Conservation (phyloP, 2,329 filamentous ascomycete species). For the Ceratocystis albifundus region DNA sequence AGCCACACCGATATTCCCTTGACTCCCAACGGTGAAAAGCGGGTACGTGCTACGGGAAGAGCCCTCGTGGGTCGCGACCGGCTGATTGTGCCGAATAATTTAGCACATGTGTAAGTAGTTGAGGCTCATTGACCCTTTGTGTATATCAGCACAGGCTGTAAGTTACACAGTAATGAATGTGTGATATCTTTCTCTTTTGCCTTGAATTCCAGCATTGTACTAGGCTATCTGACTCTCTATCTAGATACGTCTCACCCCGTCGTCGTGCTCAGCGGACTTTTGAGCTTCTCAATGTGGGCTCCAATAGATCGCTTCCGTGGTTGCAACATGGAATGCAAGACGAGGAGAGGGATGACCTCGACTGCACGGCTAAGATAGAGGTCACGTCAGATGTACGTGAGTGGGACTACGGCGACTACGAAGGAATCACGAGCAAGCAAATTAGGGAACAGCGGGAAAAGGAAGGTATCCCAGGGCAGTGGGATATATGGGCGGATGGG, state of each 20-base stretch:
- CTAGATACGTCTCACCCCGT: slow-evolving; percentile 73
- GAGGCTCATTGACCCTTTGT: neutral
- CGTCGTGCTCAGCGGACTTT: slow-evolving; percentile 79
- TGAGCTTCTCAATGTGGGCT: slow-evolving; percentile 68
- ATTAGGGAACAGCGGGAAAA: slow-evolving; percentile 49
- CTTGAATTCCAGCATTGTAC: neutral
- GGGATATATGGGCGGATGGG: slow-evolving; percentile 87
- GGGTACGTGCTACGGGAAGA: slow-evolving; percentile 63
- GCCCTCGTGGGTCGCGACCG: slow-evolving; percentile 76
- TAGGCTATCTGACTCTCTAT: neutral
- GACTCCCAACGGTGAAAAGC: slow-evolving; percentile 67
- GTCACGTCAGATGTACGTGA: slow-evolving; percentile 64
- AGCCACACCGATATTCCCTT: slow-evolving; percentile 76
- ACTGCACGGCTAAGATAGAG: slow-evolving; percentile 50
- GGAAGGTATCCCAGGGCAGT: slow-evolving; percentile 46
- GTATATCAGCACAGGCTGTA: no score
- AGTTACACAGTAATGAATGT: no score
- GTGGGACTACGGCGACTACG: slow-evolving; percentile 83
- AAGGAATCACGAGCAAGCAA: slow-evolving; percentile 62
- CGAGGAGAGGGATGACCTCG: slow-evolving; percentile 31
- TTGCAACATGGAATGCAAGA: slow-evolving; percentile 34
- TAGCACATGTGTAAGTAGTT: slow-evolving; percentile 64
- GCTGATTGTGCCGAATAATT: slow-evolving; percentile 68
- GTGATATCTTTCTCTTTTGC: no score
- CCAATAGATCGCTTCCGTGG: slow-evolving; percentile 62